Percentiles rank a stretch among this genome's conserved stretches.
phyloP scores from a whole-genome alignment of 2,329 filamentous ascomycete species.

The Fusarium sp. region DNA sequence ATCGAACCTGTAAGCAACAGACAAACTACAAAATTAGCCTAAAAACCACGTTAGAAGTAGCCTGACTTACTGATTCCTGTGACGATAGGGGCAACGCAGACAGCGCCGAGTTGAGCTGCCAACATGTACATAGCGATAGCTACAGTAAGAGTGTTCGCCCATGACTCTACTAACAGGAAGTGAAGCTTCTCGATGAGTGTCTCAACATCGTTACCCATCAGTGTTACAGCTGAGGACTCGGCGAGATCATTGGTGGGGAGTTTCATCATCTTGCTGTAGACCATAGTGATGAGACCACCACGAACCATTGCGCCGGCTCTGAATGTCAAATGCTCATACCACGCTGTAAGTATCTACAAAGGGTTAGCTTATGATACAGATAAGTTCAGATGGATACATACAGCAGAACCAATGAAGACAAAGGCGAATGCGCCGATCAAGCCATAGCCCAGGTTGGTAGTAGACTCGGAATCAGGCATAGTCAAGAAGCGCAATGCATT shows the following conservation, averaged over 20 bases:
- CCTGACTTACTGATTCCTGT: conserved; percentile 46
- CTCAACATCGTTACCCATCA: conserved; percentile 51
- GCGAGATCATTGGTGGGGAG: conserved; percentile 43
- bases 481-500: conserved; percentile 45
- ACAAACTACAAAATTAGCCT: conserved; percentile 31
- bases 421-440: conserved; percentile 49
- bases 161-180: conserved; percentile 47
- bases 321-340: conserved; percentile 50
- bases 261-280: conserved; percentile 48
- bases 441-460: conserved; percentile 47
- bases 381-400: background rate
- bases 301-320: conserved; percentile 47
- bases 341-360: conserved; percentile 41
- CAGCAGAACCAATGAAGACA: conserved; percentile 49
- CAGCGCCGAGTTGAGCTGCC: conserved; percentile 48
- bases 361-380: background rate
- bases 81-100: conserved; percentile 49
- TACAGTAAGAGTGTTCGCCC: conserved; percentile 48
- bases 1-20: conserved; percentile 35
- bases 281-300: conserved; percentile 46
- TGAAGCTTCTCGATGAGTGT: conserved; percentile 45
- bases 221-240: conserved; percentile 46
- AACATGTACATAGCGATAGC: conserved; percentile 49
- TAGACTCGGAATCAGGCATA: conserved; percentile 39
- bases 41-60: rapidly evolving